Conservation (phyloP, 2,329 filamentous ascomycete genomes). For the Fusarium pininemorale region DNA sequence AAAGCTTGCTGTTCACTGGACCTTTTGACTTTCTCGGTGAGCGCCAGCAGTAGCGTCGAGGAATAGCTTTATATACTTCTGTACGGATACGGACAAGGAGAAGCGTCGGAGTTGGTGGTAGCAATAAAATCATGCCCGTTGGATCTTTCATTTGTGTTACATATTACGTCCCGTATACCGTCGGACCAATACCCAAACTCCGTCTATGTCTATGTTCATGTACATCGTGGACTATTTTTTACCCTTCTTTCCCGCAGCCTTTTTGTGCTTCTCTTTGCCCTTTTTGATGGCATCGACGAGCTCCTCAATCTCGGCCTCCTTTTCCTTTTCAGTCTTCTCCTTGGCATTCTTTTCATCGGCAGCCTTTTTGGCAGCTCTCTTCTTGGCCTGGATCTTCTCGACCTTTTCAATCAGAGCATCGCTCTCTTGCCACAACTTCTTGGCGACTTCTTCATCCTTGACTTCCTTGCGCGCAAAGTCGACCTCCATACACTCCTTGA, state of each 20-base stretch:
- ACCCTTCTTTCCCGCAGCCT: conserved; percentile 34
- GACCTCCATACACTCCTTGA: conserved; percentile 89
- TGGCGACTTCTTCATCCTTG: conserved; percentile 79
- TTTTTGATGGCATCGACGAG: conserved; percentile 58
- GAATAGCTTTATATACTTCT: background rate
- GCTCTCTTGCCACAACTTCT: conserved; percentile 89
- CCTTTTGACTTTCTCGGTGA: conserved; percentile 36
- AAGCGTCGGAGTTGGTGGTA: conserved; percentile 17
- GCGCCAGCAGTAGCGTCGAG: background rate
- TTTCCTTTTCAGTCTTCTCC: conserved; percentile 49
- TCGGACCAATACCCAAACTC: conserved; percentile 27
- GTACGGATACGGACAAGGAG: conserved; percentile 23
- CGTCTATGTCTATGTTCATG: conserved; percentile 37
- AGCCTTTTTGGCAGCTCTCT: conserved; percentile 54
- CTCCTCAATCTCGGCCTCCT: conserved; percentile 45
- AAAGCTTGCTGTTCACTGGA: conserved; percentile 32
- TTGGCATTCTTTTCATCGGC: conserved; percentile 47
- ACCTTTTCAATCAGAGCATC: conserved; percentile 86
- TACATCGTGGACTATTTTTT: conserved; percentile 33
- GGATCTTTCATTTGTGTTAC: background rate
- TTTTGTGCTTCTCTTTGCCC: conserved; percentile 48
- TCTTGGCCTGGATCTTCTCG: conserved; percentile 70
- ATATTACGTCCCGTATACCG: background rate
- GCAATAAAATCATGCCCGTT: background rate
- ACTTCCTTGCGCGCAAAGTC: conserved; percentile 78